A percentile compares a stretch with the other conserved stretches of the same genome.
phyloP scores from a whole-genome alignment of 352 stramenopile species.

The Peronospora farinosa region DNA sequence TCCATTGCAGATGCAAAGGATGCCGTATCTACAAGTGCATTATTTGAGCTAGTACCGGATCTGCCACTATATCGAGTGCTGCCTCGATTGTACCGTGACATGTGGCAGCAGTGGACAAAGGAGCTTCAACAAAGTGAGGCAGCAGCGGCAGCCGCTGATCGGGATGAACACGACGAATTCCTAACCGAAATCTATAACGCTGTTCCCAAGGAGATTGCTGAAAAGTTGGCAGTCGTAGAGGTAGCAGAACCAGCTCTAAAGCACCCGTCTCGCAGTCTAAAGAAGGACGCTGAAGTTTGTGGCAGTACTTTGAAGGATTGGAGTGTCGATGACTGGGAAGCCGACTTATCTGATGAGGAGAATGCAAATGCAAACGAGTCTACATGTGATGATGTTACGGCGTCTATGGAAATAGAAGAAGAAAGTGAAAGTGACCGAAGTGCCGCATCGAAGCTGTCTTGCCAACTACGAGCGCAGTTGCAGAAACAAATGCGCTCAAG shows the following conservation, averaged over 20 bases:
- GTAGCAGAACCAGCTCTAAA: not conserved
- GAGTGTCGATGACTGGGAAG: slow-evolving; percentile 72
- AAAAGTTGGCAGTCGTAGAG: slow-evolving; percentile 30
- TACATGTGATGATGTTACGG: not conserved
- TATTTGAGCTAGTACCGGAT: slow-evolving; percentile 84
- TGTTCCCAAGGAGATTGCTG: slow-evolving; percentile 46
- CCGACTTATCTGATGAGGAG: slow-evolving; percentile 39
- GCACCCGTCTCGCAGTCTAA: not conserved
- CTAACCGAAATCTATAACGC: slow-evolving; percentile 42
- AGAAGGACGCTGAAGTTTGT: slow-evolving; percentile 2
- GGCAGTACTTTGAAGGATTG: slow-evolving; percentile 37
- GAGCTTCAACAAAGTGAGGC: slow-evolving; percentile 34
- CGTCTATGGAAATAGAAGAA: slow-evolving; percentile 5
- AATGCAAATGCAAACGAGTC: slow-evolving; percentile 5
- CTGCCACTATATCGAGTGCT: slow-evolving; percentile 87
- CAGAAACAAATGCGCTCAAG: slow-evolving; percentile 31
- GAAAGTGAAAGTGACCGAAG: slow-evolving; percentile 23
- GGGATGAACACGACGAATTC: slow-evolving; percentile 47
- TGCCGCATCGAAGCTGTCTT: slow-evolving; percentile 24
- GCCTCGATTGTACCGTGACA: slow-evolving; percentile 75
- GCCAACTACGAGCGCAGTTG: slow-evolving; percentile 34
- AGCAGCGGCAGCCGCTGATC: slow-evolving; percentile 30
- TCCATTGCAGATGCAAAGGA: slow-evolving; percentile 74
- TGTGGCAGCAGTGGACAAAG: slow-evolving; percentile 80
- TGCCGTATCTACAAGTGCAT: slow-evolving; percentile 63